phyloP scores from a whole-genome alignment of 805 yeast genomes.

The Danielia reshetovae region DNA sequence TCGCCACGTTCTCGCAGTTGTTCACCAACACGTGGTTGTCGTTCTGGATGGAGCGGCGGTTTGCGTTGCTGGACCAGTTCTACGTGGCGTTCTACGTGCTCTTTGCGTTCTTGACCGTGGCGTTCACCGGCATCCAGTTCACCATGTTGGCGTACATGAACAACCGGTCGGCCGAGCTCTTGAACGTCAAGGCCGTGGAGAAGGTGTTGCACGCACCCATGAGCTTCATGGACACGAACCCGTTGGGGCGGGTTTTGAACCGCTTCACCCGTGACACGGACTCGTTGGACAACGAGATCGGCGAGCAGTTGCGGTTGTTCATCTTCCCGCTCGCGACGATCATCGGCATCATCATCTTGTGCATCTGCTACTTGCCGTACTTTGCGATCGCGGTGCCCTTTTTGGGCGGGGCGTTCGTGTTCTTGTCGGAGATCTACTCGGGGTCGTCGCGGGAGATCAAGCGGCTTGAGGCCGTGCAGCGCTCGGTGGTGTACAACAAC shows the following conservation, averaged over 20 bases:
- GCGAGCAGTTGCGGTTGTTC: slow-evolving; percentile 40
- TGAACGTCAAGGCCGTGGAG: slow-evolving; percentile 36
- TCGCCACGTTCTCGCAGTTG: slow-evolving; percentile 38
- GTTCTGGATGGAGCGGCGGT: slow-evolving; percentile 37
- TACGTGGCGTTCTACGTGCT: slow-evolving; percentile 34
- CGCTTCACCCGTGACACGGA: slow-evolving; percentile 45
- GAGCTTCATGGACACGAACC: slow-evolving; percentile 41
- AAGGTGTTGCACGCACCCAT: slow-evolving; percentile 40
- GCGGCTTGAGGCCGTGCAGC: slow-evolving; percentile 44
- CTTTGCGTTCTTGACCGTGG: slow-evolving; percentile 34
- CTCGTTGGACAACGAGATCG: slow-evolving; percentile 42
- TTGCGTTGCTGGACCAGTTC: slow-evolving; percentile 25
- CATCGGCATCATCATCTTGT: slow-evolving; percentile 34
- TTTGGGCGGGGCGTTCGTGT: slow-evolving; percentile 37
- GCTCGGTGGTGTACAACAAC: slow-evolving; percentile 47
- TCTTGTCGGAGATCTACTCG: slow-evolving; percentile 41
- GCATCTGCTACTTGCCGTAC: slow-evolving; percentile 51
- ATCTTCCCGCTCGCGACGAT: slow-evolving; percentile 38
- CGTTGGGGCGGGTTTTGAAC: slow-evolving; percentile 42
- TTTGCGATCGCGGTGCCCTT: slow-evolving; percentile 54
- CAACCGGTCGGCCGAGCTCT: slow-evolving; percentile 31
- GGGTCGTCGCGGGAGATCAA: slow-evolving; percentile 47
- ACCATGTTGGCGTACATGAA: slow-evolving; percentile 41
- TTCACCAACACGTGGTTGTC: slow-evolving; percentile 46
- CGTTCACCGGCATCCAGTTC: slow-evolving; percentile 37